These are phyloP conservation scores for Fusarium sororula DNA, from an alignment of 2,329 filamentous ascomycete genomes.

Conservation along the genomic window DNA sequence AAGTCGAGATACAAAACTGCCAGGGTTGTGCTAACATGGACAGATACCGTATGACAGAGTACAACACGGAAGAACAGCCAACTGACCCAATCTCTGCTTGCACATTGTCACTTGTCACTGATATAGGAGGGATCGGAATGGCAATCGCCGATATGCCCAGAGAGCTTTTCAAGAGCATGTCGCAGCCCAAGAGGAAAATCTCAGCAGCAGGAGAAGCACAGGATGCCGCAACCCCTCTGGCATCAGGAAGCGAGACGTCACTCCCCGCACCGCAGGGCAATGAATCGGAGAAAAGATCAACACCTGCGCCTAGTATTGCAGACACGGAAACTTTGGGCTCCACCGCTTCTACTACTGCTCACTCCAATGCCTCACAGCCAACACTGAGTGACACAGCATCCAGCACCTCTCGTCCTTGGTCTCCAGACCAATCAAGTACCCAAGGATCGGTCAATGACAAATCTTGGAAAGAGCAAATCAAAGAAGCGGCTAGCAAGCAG, in stretches of 20 bases:
- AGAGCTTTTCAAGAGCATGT: slow-evolving; percentile 60
- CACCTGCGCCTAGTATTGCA: slow-evolving; percentile 8
- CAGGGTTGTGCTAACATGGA: slow-evolving; percentile 7
- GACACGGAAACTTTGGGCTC: slow-evolving; percentile 8
- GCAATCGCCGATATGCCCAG: slow-evolving; percentile 79
- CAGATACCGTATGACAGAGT: slow-evolving; percentile 67
- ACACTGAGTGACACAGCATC: slow-evolving; percentile 37
- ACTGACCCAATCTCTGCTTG: slow-evolving; percentile 82
- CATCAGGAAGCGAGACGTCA: slow-evolving; percentile 11
- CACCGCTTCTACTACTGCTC: neutral
- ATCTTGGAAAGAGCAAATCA: slow-evolving; percentile 28
- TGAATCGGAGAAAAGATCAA: slow-evolving; percentile 13
- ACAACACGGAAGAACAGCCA: slow-evolving; percentile 80
- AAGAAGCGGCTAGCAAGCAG: slow-evolving; percentile 21
- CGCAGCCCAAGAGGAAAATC: slow-evolving; percentile 31
- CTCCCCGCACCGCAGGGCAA: neutral
- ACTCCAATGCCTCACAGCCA: slow-evolving; percentile 36
- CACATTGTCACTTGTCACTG: slow-evolving; percentile 80
- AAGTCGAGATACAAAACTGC: slow-evolving; percentile 44
- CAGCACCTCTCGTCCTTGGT: slow-evolving; percentile 19
- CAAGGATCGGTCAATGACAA: slow-evolving; percentile 19
- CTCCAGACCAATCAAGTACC: slow-evolving; percentile 14
- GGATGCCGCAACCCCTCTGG: neutral
- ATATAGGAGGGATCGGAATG: slow-evolving; percentile 82
- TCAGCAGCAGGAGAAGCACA: neutral